Evolutionary conservation across 495 filamentous ascomycete genomes (phyloP).

Genomic region (Astrocystis sublimbata): DNA sequence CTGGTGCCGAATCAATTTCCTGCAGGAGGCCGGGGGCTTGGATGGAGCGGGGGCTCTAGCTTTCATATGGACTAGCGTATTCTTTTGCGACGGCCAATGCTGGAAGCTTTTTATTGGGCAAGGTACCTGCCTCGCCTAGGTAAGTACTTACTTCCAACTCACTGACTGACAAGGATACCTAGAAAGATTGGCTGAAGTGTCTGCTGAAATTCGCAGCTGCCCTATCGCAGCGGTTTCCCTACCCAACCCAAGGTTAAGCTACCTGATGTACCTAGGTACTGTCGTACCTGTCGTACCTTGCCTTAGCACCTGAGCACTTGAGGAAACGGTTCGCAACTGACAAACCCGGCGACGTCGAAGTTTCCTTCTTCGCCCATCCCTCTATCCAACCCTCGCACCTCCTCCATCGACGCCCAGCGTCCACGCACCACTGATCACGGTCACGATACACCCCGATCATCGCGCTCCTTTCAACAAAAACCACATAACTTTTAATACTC

Average conservation of each 20-base stretch:
- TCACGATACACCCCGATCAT: slow-evolving; percentile 11
- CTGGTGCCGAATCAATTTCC: slow-evolving; percentile 13
- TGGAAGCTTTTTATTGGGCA: slow-evolving; percentile 2
- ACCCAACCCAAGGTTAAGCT: slow-evolving; percentile 18
- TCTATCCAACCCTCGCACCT: slow-evolving; percentile 1
- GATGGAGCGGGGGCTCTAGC: not conserved
- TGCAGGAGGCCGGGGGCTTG: slow-evolving; percentile 13
- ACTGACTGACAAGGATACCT: too few species aligned
- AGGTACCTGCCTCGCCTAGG: too few species aligned
- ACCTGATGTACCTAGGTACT: too few species aligned
- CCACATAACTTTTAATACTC: not conserved
- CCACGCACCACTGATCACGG: too few species aligned
- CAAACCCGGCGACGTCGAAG: slow-evolving; percentile 7
- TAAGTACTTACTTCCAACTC: too few species aligned
- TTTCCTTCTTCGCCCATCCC: slow-evolving; percentile 8
- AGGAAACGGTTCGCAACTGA: too few species aligned
- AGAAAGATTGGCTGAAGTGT: too few species aligned
- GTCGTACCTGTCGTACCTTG: too few species aligned
- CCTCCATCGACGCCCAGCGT: slow-evolving; percentile 12
- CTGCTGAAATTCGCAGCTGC: slow-evolving; percentile 21
- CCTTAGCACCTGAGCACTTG: too few species aligned
- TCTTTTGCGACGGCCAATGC: slow-evolving; percentile 1
- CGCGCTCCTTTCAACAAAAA: not conserved
- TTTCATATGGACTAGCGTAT: not conserved
- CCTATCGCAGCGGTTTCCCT: slow-evolving; percentile 20